Evolutionary conservation across 129 eudicot species (phyloP), one percentile per base, ranked within the genome.

Genomic region (Kitagawia praeruptora): DNA sequence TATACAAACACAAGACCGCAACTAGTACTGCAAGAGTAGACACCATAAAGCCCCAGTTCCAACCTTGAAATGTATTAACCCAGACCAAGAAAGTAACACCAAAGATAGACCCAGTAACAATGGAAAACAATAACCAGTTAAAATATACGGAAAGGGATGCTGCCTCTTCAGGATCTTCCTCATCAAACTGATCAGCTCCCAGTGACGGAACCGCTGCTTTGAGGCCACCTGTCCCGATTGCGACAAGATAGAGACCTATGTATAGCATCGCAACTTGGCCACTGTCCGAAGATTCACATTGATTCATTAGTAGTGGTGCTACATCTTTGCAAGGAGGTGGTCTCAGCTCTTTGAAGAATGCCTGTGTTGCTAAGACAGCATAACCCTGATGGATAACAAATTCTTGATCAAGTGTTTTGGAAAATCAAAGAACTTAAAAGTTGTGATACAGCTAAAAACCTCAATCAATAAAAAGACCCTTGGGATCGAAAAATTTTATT

Each of bases 171-270:
- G 73, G 73, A 67, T 67, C 73, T 67, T 34, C 73, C 73, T 31
- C 73, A 15, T 67, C 73, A 31, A 67, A 67, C 16, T 67, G 73
- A 31, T 67, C 73, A 67, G 73, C 73, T 67, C 73, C 73, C 73
- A 67, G 28, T 13, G 73, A 14, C 18, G 73, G 73, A 34, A 14
- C 40, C 12, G 73, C 73, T 28, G 73, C 41, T 67, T 67, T 67
- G 41, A 67, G 8, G 21, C 73, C 73, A 31, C 73, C 21, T 31
- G 73, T 31, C 14, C 73, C 73, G 11, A 67, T 67, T 14, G 73
- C 73, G 23, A 31, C 41, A 4, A 67, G 41, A 31, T 67, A 67
- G 21, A 67, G 73, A 34, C 73, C 73, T 31, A 15, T 67, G 73
- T 67, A 67, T 14, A 67, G 73, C 21, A 31, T 9, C 9, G 73